Conservation (phyloP, 2,329 filamentous ascomycete species). For the Magnaporthiopsis poae region DNA sequence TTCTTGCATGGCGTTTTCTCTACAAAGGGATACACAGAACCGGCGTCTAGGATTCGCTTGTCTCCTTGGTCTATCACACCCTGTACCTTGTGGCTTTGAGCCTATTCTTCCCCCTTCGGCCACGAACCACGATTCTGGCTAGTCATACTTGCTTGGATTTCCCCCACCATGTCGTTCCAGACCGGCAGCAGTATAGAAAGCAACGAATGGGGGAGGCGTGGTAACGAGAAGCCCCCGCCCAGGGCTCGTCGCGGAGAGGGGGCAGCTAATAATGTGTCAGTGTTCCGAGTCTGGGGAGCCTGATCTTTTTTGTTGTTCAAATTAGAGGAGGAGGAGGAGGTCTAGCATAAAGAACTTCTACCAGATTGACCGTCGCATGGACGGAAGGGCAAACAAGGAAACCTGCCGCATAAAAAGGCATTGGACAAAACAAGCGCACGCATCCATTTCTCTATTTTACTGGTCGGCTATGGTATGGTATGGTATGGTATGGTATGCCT, state of each 20-base stretch:
- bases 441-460: not conserved
- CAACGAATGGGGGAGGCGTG: not conserved
- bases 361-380: not conserved
- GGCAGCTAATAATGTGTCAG: not conserved
- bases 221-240: not conserved
- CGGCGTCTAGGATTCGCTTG: conserved; percentile 2
- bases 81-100: not conserved
- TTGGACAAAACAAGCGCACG: not conserved
- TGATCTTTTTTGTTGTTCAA: not conserved
- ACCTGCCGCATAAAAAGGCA: not conserved
- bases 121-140: not conserved
- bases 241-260: not conserved
- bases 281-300: not conserved
- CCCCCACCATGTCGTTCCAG: not conserved
- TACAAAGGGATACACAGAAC: conserved; percentile 3
- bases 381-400: not conserved
- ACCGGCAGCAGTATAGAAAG: not conserved
- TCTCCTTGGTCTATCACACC: not conserved
- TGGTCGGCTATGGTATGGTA: not conserved
- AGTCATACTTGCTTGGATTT: not conserved
- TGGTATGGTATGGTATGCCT: too few species aligned
- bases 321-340: not conserved
- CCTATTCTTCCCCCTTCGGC: not conserved
- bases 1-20: conserved; percentile 1
- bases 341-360: not conserved